Conservation (phyloP, 371 early-diverging fungal genomes). For the Blastocladiella emersonii region DNA sequence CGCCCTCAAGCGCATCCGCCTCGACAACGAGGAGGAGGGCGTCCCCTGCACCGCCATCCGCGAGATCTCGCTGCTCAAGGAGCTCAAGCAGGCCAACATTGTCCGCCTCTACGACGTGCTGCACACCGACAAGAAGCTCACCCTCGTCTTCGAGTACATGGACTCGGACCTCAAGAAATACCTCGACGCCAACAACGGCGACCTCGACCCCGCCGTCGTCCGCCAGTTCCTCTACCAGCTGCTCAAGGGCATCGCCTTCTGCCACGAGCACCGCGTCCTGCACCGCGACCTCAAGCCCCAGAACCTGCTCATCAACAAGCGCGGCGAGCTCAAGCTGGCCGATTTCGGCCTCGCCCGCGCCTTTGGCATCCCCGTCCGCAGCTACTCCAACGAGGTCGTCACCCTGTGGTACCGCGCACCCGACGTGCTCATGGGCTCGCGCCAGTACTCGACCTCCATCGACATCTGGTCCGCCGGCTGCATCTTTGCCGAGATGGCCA, state of each 20-base stretch:
- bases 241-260: constrained; percentile 60
- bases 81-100: constrained; percentile 89
- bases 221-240: constrained; percentile 71
- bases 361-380: constrained; percentile 91
- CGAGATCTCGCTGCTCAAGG: constrained; percentile 95
- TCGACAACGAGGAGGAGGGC: constrained; percentile 92
- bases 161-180: constrained; percentile 92
- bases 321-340: constrained; percentile 82
- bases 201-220: constrained; percentile 39
- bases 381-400: constrained; percentile 95
- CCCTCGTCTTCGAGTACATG: constrained; percentile 88
- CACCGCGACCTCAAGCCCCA: constrained; percentile 37
- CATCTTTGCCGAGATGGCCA: constrained; percentile 81
- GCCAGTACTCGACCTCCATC: constrained; percentile 93
- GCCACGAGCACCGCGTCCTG: constrained; percentile 53
- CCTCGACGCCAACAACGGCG: constrained; percentile 64
- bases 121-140: constrained; percentile 85
- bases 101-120: constrained; percentile 87
- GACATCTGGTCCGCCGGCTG: constrained; percentile 99
- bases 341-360: constrained; percentile 97
- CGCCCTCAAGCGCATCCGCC: constrained; percentile 93
- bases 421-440: constrained; percentile 96
- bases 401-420: constrained; percentile 95
- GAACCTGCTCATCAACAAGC: constrained; percentile 56
- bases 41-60: constrained; percentile 94